Percentiles rank a stretch among this genome's conserved stretches.
Evolutionary conservation across 1,284 basidiomycete species (phyloP).

Genomic region (Coniferiporia weirii): DNA sequence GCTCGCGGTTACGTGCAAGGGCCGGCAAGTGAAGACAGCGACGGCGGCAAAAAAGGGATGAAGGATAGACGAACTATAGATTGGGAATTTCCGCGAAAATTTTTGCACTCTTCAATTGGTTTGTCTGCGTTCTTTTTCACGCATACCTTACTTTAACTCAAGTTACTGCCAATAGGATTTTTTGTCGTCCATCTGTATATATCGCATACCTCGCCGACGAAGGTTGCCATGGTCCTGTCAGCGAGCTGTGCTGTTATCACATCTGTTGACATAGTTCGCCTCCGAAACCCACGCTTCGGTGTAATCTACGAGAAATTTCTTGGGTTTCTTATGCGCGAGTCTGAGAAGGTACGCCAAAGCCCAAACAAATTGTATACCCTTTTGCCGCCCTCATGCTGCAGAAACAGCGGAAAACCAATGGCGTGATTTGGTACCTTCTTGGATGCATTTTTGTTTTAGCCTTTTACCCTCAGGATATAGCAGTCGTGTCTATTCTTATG

Average conservation of each 20-base stretch:
- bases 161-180: slow-evolving; percentile 54
- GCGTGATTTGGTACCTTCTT: slow-evolving; percentile 93
- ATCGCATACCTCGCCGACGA: slow-evolving; percentile 47
- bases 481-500: slow-evolving; percentile 86
- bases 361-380: too few relatives aligned
- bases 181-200: slow-evolving; percentile 76
- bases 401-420: slow-evolving; percentile 64
- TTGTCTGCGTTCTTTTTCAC: slow-evolving; percentile 27
- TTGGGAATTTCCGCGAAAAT: slow-evolving; percentile 90
- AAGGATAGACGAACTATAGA: slow-evolving; percentile 30
- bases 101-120: slow-evolving; percentile 90
- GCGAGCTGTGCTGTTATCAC: slow-evolving; percentile 66
- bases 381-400: background rate
- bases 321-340: slow-evolving; percentile 92
- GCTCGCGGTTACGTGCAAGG: background rate
- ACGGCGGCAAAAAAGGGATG: slow-evolving; percentile 19
- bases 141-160: slow-evolving; percentile 5
- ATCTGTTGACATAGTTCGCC: slow-evolving; percentile 75
- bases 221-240: slow-evolving; percentile 63
- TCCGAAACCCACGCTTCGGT: slow-evolving; percentile 68
- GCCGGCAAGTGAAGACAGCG: slow-evolving; percentile 11
- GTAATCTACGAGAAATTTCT: slow-evolving; percentile 70
- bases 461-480: slow-evolving; percentile 82
- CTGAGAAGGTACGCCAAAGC: slow-evolving; percentile 62
- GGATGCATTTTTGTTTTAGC: slow-evolving; percentile 83